Base-by-base conservation (phyloP, 106 monocot genomes). In the Phalaenopsis aphrodite region DNA sequence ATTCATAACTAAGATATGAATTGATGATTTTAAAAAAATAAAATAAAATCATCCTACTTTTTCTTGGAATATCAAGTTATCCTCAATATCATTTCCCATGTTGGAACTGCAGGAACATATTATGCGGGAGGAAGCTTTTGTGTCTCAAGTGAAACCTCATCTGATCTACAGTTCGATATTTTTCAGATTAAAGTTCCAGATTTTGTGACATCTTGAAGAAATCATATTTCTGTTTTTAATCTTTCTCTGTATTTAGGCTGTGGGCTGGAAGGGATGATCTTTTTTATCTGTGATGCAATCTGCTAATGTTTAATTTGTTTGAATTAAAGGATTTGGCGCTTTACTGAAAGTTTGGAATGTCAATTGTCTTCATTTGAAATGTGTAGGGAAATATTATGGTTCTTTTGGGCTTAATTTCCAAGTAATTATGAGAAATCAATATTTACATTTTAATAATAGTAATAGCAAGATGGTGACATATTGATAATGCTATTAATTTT, bases 41-140 rank as follows among this genome's bases (percentile, higher is more conserved):
- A 30, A 30, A 30, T 30, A 30, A 30, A 30, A 30, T 30, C 30
- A 30, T 30, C 30, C 30, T 30, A 30, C 30, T 30, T 30, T 30
- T 30, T 30, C 30, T 30, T 30, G 30, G 30, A 30, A 30, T 0
- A 0, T 30, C 30, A 30, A 30, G 30, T 30, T 30, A 30, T 30
- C 30, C 30, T 30, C 30, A 30, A 30, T 30, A 30, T 30, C 30
- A 30, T 30, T 30, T 30, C 30, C 30, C 30, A 30, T 5, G 4
- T 61, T 61, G 61, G 39, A 69, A 37, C 38, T 69, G 69, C 69
- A 69, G 69, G 69, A 69, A 69, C 69, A 69, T 69, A 30, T 69
- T 69, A 15, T 69, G 69, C n/a, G 69, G 38, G 69, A 69, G 69
- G 69, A 69, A 69, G 30, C 69, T 69, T 39, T 10, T 69, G 30